Evolutionary conservation across 2,329 filamentous ascomycete genomes (phyloP).

Genomic region (Dactylellina drechsleri): DNA sequence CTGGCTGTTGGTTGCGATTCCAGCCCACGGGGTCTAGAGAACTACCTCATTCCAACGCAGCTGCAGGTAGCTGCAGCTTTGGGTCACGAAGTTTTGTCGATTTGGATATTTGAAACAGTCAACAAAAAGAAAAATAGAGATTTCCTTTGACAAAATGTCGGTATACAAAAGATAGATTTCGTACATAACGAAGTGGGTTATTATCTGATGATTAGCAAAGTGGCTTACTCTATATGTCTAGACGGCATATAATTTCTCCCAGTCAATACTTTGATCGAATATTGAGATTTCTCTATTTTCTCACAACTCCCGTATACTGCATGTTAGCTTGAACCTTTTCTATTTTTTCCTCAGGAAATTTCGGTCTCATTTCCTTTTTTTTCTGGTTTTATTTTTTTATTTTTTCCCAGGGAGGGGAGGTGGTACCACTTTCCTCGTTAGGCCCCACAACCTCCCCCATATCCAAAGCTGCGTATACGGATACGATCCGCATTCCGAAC

Average conservation of each 20-base stretch:
- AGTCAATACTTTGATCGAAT: no score
- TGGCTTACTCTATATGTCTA: background rate
- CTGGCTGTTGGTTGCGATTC: background rate
- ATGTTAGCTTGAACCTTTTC: background rate
- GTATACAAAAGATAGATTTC: background rate
- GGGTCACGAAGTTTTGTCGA: background rate
- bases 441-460: slow-evolving; percentile 10
- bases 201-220: slow-evolving; percentile 5
- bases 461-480: background rate
- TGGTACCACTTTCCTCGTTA: background rate
- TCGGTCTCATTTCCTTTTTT: background rate
- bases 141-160: no score
- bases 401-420: background rate
- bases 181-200: slow-evolving; percentile 2
- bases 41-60: background rate
- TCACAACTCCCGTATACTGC: no score
- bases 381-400: background rate
- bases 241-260: background rate
- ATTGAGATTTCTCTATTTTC: no score
- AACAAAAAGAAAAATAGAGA: no score
- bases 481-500: background rate
- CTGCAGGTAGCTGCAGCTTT: no score
- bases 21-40: background rate
- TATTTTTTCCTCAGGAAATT: background rate
- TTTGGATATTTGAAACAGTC: background rate